Evolutionary conservation across 1,284 basidiomycete genomes (phyloP).

Genomic region (Ceratobasidium sp.): DNA sequence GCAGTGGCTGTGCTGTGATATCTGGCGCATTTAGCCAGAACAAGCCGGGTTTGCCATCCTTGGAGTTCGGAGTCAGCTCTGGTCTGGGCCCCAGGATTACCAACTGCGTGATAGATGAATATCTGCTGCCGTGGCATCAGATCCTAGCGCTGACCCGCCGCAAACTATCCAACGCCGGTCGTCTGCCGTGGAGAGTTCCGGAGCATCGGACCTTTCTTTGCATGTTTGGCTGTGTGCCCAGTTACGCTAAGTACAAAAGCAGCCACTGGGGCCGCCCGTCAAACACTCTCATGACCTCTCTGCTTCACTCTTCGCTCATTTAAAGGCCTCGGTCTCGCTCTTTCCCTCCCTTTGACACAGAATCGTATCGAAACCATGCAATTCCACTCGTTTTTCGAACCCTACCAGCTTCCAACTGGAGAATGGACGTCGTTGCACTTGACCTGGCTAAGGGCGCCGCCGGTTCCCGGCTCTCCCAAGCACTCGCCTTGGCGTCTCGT

Average conservation of each 20-base stretch:
- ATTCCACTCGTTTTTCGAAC: constrained; percentile 45
- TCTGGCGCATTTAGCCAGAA: constrained; percentile 4
- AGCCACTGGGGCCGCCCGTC: constrained; percentile 24
- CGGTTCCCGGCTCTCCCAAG: constrained; percentile 24
- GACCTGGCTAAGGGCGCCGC: constrained; percentile 37
- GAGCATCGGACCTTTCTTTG: constrained; percentile 37
- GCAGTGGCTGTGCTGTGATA: constrained; percentile 12
- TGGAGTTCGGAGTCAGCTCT: neutral
- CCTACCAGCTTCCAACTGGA: constrained; percentile 40
- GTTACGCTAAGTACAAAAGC: constrained; percentile 34
- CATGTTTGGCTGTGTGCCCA: constrained; percentile 42
- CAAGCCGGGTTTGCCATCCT: constrained; percentile 13
- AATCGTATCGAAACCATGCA: constrained; percentile 38
- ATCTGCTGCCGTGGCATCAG: neutral
- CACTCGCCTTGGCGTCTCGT: constrained; percentile 34
- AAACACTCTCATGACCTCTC: constrained; percentile 23
- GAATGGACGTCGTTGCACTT: constrained; percentile 39
- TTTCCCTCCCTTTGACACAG: constrained; percentile 24
- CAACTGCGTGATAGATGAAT: neutral
- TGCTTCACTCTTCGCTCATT: constrained; percentile 35
- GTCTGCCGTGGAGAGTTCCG: constrained; percentile 42
- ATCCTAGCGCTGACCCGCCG: constrained; percentile 33
- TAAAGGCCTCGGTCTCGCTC: constrained; percentile 35
- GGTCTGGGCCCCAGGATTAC: neutral
- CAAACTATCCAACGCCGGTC: constrained; percentile 41